Conservation (phyloP, 208 protist species). For the Wallacemonas sp. region DNA sequence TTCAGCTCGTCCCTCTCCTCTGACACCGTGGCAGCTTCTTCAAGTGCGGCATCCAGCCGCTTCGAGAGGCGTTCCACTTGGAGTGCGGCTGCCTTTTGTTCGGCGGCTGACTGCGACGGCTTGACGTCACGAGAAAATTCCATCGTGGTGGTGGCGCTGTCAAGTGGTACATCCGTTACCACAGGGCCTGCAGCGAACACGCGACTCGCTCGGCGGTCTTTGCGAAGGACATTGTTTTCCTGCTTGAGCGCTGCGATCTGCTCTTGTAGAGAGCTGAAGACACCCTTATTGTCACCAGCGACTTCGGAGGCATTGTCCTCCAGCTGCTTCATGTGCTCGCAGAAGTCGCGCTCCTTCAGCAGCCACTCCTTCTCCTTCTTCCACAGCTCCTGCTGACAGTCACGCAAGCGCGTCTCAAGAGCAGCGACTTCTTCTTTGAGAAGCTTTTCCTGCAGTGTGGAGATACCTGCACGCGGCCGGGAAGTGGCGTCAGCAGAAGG, state of each 20-base stretch:
- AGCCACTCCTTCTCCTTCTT: constrained; percentile 71
- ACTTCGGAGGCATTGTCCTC: constrained; percentile 24
- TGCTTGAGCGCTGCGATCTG: constrained; percentile 56
- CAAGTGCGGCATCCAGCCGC: background rate
- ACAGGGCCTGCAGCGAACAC: background rate
- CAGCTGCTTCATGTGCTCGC: constrained; percentile 32
- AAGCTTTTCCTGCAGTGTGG: constrained; percentile 46
- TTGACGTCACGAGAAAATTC: background rate
- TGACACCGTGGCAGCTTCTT: background rate
- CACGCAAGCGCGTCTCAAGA: constrained; percentile 69
- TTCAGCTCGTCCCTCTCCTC: constrained; percentile 23
- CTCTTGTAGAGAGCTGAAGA: constrained; percentile 62
- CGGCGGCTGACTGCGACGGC: background rate
- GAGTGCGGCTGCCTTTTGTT: background rate
- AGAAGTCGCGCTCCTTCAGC: constrained; percentile 36
- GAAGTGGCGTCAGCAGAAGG: background rate
- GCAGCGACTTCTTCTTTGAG: constrained; percentile 73
- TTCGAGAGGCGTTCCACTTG: background rate
- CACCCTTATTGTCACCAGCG: constrained; percentile 41
- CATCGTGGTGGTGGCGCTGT: constrained; percentile 1
- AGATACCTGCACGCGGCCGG: background rate
- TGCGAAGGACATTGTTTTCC: constrained; percentile 25
- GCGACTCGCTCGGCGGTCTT: constrained; percentile 2
- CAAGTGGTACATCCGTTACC: background rate
- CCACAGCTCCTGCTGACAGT: constrained; percentile 51